Base-by-base conservation (phyloP, 768 basidiomycete species). In the Tremella fuciformis region DNA sequence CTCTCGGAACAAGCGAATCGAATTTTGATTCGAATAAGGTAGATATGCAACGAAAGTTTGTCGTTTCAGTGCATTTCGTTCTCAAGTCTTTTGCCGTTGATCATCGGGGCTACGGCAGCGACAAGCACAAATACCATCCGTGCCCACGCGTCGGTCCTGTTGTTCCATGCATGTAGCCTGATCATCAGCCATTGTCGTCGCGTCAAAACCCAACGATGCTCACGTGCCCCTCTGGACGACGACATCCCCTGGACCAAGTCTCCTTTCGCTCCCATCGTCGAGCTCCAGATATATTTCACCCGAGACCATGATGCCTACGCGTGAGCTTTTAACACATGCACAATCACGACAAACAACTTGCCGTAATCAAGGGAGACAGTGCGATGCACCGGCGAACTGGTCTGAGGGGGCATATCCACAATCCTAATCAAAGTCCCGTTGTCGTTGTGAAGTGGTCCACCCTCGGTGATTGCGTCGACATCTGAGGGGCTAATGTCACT, bases 291-390 rank as follows among this genome's bases (percentile, higher is more conserved):
- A 18, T 15, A 46, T 6, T 15, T 46, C 42, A 22, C 42, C 42
- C 4, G 42, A 18, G 22, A 46, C 22, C n/a, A 18, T 18, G 42
- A 46, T 46, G 22, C 42, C 42, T 46, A 22, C 18, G n/a, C 6
- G 16, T 46, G 8, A 46, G 22, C 18, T 4, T 15, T 46, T 18
- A 15, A 4, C 22, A 4, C 16, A 8, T 46, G n/a, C 6, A 15
- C 22, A 46, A 34, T 6, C 11, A 11, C 11, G 29, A 34, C 29
- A 4, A 34, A 11, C n/a, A n/a, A n/a, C 39, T 41, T 22, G 16
- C 42, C 42, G 22, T 46, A 46, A 46, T 46, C 42, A 46, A 46
- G 42, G 16, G 42, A 46, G n/a, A 46, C 42, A 6, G 42, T 46
- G 6, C 42, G 42, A 15, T 46, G 42, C 42, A 46, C 22, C 42